Percentiles rank a stretch among this genome's conserved stretches.
These are phyloP conservation scores for Endotrypanum monterogeii DNA, from an alignment of 208 protist species.

Conservation along the genomic window DNA sequence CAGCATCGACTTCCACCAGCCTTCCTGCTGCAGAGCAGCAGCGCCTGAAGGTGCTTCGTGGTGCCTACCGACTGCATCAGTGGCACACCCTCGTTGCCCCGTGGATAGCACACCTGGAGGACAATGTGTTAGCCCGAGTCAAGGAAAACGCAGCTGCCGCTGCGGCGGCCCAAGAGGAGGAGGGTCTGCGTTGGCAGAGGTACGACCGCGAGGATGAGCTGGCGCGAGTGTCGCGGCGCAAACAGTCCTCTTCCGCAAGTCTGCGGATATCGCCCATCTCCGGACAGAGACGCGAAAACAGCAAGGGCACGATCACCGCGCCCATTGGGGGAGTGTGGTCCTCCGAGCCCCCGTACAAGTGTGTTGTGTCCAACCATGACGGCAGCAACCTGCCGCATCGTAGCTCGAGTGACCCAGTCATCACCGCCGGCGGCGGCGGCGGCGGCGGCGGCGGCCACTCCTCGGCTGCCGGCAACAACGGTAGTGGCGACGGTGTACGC, in stretches of 20 bases:
- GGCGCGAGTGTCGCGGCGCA: conserved; percentile 13
- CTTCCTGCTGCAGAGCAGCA: conserved; percentile 8
- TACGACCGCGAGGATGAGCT: conserved; percentile 41
- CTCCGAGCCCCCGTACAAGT: conserved; percentile 21
- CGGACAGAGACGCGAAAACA: conserved; percentile 15
- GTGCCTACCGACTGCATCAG: conserved; percentile 42
- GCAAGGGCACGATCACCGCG: neutral
- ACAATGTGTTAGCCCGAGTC: conserved; percentile 15
- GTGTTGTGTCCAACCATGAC: conserved; percentile 1
- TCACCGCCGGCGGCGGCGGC: neutral
- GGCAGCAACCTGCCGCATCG: neutral
- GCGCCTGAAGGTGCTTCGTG: conserved; percentile 20
- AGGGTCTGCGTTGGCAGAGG: conserved; percentile 36
- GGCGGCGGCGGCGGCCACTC: neutral
- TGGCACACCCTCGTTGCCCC: conserved; percentile 35
- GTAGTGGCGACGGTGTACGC: conserved; percentile 6
- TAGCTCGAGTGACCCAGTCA: neutral
- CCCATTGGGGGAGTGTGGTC: conserved; percentile 8
- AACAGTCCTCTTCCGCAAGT: conserved; percentile 12
- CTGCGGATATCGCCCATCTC: conserved; percentile 35
- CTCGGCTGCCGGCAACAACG: conserved; percentile 4
- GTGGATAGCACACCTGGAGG: conserved; percentile 36
- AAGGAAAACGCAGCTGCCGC: conserved; percentile 9
- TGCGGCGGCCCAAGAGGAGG: conserved; percentile 24
- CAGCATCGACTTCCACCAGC: neutral